Evolutionary conservation across 495 filamentous ascomycete species (phyloP).

Genomic region (Glutinoglossum americanum): DNA sequence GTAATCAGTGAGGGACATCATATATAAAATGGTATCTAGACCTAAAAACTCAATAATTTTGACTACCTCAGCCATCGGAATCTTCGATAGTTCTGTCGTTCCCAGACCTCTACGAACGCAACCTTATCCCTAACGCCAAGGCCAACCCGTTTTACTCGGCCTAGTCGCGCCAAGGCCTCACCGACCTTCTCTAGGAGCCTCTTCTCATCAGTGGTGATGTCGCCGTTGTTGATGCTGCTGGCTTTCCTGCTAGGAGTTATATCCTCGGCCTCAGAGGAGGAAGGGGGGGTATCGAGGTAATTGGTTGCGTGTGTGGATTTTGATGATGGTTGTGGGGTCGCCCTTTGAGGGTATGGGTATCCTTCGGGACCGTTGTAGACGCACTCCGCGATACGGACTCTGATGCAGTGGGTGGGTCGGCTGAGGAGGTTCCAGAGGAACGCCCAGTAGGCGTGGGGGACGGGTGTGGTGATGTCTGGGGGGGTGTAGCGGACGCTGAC

Average conservation of each 20-base stretch:
- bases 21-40: too few species aligned
- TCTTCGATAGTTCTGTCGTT: slow-evolving; percentile 19
- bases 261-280: not conserved
- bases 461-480: slow-evolving; percentile 71
- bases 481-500: slow-evolving; percentile 74
- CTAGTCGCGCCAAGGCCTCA: slow-evolving; percentile 73
- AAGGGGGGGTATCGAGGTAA: slow-evolving; percentile 25
- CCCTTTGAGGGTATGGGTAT: not conserved
- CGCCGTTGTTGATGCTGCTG: slow-evolving; percentile 16
- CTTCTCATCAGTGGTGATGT: slow-evolving; percentile 32
- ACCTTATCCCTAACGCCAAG: slow-evolving; percentile 65
- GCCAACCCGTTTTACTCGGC: slow-evolving; percentile 75
- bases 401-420: slow-evolving; percentile 66
- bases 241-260: slow-evolving; percentile 15
- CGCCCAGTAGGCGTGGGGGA: slow-evolving; percentile 42
- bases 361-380: slow-evolving; percentile 25
- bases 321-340: slow-evolving; percentile 10
- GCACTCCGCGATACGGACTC: slow-evolving; percentile 67
- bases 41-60: too few species aligned
- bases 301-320: slow-evolving; percentile 26
- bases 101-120: slow-evolving; percentile 42
- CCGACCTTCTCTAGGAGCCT: slow-evolving; percentile 49
- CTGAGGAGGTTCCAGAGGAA: slow-evolving; percentile 79
- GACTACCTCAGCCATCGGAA: not conserved
- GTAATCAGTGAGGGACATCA: too few species aligned